A percentile compares a stretch with the other conserved stretches of the same genome.
Evolutionary conservation across 2,329 filamentous ascomycete species (phyloP).

Genomic region (Sclerotinia subarctica): DNA sequence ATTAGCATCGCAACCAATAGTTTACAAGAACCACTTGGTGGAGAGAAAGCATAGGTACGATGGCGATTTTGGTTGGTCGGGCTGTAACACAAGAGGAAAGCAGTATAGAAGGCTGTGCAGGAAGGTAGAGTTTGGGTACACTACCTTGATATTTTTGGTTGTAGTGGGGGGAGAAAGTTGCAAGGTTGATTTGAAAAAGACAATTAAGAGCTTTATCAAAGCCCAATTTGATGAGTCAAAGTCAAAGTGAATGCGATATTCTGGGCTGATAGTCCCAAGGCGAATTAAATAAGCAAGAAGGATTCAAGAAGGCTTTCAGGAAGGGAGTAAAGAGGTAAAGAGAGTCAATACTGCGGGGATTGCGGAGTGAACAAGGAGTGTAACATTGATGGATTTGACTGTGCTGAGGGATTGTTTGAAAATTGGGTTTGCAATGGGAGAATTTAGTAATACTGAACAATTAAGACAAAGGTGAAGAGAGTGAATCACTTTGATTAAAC

Average conservation of each 20-base stretch:
- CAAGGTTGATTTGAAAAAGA: background rate
- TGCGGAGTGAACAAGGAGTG: background rate
- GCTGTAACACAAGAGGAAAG: background rate
- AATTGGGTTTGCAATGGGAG: background rate
- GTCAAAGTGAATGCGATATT: background rate
- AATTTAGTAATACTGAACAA: background rate
- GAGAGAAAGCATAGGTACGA: background rate
- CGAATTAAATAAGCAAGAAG: background rate
- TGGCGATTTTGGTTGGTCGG: background rate
- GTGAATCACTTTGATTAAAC: background rate
- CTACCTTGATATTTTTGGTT: background rate
- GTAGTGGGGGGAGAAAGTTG: constrained; percentile 1
- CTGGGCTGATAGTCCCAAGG: background rate
- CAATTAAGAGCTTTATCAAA: background rate
- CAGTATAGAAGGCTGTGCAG: constrained; percentile 16
- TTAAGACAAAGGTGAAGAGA: background rate
- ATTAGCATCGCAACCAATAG: constrained; percentile 8
- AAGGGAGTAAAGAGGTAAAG: background rate
- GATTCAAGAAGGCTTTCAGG: background rate
- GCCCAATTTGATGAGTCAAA: constrained; percentile 2
- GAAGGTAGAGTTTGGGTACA: background rate
- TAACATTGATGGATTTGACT: background rate
- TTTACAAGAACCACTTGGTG: background rate
- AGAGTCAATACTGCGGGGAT: background rate
- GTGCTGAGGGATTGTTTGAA: background rate